phyloP scores from a whole-genome alignment of 306 rosid genomes.

The Sesbania bispinosa region DNA sequence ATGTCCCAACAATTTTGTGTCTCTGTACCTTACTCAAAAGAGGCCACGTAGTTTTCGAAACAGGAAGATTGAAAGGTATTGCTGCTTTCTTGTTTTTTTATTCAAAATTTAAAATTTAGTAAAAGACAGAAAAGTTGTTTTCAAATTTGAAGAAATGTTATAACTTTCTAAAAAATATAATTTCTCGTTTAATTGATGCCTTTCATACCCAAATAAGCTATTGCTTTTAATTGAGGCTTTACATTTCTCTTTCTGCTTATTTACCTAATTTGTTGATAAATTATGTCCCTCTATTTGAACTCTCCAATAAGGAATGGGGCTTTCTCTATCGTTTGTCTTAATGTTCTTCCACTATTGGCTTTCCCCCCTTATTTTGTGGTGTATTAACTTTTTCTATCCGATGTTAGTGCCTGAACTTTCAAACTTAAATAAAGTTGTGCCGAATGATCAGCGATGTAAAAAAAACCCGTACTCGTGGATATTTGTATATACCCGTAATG shows the following conservation, averaged over 20 bases:
- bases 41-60: no score
- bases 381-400: no score
- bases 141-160: not conserved
- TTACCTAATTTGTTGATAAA: not conserved
- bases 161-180: not conserved
- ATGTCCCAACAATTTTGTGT: no score
- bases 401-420: no score
- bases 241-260: not conserved
- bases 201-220: not conserved
- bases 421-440: no score
- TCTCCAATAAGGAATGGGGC: not conserved
- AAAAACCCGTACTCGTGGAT: no score
- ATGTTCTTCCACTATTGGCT: no score
- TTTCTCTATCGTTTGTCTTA: not conserved
- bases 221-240: not conserved
- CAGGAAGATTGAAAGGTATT: not conserved
- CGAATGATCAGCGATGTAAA: no score
- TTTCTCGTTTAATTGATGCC: not conserved
- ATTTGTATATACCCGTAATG: no score
- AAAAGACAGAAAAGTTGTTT: not conserved
- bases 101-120: not conserved
- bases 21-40: no score
- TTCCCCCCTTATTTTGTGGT: no score
- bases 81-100: not conserved
- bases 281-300: not conserved